Percentiles rank a stretch among this genome's conserved stretches.
Evolutionary conservation across 2,329 filamentous ascomycete species (phyloP).

Genomic region (Fusarium algeriense): DNA sequence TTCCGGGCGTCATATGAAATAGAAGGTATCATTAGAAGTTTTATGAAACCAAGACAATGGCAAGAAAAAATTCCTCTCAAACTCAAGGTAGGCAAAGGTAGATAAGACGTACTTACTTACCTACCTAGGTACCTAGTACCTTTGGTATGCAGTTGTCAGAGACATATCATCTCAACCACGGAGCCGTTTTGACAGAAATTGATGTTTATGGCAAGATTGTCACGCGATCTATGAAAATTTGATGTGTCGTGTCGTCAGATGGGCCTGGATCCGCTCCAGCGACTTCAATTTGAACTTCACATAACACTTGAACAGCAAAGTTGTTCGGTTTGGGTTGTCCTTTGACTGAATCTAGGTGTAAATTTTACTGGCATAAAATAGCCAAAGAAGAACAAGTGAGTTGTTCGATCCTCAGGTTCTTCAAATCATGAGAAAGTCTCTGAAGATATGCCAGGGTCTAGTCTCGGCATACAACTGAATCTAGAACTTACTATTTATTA

Average conservation of each 20-base stretch:
- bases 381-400: background rate
- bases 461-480: background rate
- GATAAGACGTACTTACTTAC: background rate
- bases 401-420: background rate
- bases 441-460: background rate
- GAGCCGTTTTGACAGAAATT: background rate
- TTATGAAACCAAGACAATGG: background rate
- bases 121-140: too few species aligned
- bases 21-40: background rate
- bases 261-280: background rate
- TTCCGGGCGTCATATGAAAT: background rate
- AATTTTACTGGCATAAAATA: too few species aligned
- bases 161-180: background rate
- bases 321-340: background rate
- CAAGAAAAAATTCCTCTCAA: background rate
- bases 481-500: background rate
- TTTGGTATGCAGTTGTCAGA: background rate
- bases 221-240: background rate
- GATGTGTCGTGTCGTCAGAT: background rate
- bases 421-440: background rate
- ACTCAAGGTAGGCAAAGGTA: too few species aligned
- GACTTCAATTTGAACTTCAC: background rate
- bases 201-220: background rate
- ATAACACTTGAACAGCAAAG: background rate
- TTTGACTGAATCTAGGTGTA: background rate